A percentile compares a stretch with the other conserved stretches of the same genome.
phyloP scores from a whole-genome alignment of 306 rosid species.

The Trifolium repens region DNA sequence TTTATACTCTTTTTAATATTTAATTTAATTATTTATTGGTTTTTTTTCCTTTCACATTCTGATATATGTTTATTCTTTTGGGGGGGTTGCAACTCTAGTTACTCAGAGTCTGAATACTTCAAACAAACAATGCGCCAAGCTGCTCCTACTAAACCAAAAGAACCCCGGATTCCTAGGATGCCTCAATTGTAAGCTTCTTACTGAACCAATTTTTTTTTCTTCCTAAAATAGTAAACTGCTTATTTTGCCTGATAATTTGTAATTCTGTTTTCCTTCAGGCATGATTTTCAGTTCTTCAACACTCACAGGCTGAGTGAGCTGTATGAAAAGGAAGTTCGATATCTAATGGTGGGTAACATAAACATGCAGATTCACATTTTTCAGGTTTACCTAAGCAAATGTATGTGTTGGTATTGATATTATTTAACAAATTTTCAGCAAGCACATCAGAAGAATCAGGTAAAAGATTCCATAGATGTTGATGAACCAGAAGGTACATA shows the following conservation, averaged over 20 bases:
- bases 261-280: constrained; percentile 57
- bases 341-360: constrained; percentile 79
- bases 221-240: not conserved
- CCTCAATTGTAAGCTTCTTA: constrained; percentile 85
- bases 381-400: constrained; percentile 9
- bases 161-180: constrained; percentile 99
- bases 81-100: constrained; percentile 51
- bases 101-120: constrained; percentile 95
- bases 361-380: constrained; percentile 22
- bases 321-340: constrained; percentile 97
- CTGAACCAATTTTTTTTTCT: constrained; percentile 25
- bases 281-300: constrained; percentile 96
- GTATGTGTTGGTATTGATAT: constrained; percentile 35
- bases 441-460: constrained; percentile 96
- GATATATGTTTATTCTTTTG: constrained; percentile 27
- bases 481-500: constrained; percentile 88
- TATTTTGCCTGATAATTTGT: constrained; percentile 13
- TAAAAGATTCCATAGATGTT: constrained; percentile 92
- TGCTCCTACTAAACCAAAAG: constrained; percentile 88
- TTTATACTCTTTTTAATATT: constrained; percentile 6
- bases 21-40: constrained; percentile 4
- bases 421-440: constrained; percentile 60
- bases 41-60: not conserved
- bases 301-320: constrained; percentile 92
- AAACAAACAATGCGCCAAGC: constrained; percentile 99